Conservation (phyloP, 2,329 filamentous ascomycete species). For the Fusarium temperatum region DNA sequence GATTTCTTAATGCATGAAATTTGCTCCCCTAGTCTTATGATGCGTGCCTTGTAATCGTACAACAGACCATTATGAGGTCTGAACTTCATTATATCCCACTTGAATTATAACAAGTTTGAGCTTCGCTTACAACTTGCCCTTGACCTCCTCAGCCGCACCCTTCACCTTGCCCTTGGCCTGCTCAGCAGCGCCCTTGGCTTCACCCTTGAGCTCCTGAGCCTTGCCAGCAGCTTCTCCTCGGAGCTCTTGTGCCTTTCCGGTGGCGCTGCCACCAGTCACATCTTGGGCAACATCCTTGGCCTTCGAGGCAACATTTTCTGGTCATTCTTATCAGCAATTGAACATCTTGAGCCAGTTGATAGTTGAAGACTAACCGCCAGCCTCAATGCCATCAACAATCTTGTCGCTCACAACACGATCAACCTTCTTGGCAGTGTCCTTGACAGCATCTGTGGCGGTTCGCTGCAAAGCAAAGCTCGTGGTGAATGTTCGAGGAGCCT, state of each 20-base stretch:
- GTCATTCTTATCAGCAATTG: conserved; percentile 6
- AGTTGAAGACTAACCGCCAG: conserved; percentile 56
- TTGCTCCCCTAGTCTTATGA: conserved; percentile 26
- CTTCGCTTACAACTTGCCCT: conserved; percentile 32
- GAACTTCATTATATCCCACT: conserved; percentile 16
- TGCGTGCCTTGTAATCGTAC: conserved; percentile 36
- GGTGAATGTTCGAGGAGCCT: conserved; percentile 60
- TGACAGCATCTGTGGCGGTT: conserved; percentile 62
- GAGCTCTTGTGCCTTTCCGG: conserved; percentile 49
- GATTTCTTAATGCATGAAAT: conserved; percentile 20
- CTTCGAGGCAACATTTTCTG: conserved; percentile 56
- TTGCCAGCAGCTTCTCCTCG: conserved; percentile 51
- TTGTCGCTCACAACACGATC: conserved; percentile 69
- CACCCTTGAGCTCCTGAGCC: conserved; percentile 51
- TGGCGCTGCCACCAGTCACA: conserved; percentile 42
- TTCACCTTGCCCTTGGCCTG: conserved; percentile 48
- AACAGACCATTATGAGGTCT: conserved; percentile 12
- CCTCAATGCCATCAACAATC: conserved; percentile 68
- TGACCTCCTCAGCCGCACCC: conserved; percentile 24
- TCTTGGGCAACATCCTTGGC: conserved; percentile 56
- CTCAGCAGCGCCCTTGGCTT: conserved; percentile 54
- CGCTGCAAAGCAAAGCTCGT: conserved; percentile 57
- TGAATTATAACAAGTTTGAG: background rate
- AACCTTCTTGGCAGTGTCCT: conserved; percentile 67
- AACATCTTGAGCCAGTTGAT: background rate